Percentiles rank a stretch among this genome's conserved stretches.
Conservation (phyloP, 1,284 basidiomycete species). For the Tilletia walkeri region DNA sequence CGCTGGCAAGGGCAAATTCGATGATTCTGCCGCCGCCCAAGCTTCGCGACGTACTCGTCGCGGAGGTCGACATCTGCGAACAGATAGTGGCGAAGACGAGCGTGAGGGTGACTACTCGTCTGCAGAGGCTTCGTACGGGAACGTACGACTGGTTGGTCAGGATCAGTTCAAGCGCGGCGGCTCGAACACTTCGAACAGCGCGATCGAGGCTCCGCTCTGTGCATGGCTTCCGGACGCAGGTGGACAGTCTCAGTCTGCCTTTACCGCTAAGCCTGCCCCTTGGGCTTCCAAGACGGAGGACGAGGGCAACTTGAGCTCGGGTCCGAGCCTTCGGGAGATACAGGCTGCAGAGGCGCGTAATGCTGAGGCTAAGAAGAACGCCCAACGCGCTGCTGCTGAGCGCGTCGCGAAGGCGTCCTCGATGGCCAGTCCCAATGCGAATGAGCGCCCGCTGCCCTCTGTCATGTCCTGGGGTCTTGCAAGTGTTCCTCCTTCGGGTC, state of each 20-base stretch:
- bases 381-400: slow-evolving; percentile 55
- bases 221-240: slow-evolving; percentile 34
- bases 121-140: neutral
- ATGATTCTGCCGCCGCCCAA: neutral
- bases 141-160: neutral
- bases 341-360: slow-evolving; percentile 88
- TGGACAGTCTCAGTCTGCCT: slow-evolving; percentile 24
- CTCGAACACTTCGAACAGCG: slow-evolving; percentile 1
- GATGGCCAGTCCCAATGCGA: slow-evolving; percentile 41
- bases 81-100: neutral
- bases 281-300: slow-evolving; percentile 47
- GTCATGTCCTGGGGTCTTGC: slow-evolving; percentile 60
- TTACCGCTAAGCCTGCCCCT: slow-evolving; percentile 43
- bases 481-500: slow-evolving; percentile 59
- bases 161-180: slow-evolving; percentile 16
- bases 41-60: slow-evolving; percentile 10
- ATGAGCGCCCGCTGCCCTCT: slow-evolving; percentile 30
- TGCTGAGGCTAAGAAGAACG: slow-evolving; percentile 66
- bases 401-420: slow-evolving; percentile 54
- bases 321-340: slow-evolving; percentile 78
- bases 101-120: neutral
- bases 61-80: slow-evolving; percentile 3
- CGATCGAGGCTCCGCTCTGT: slow-evolving; percentile 25
- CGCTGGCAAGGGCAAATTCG: neutral
- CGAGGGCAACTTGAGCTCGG: slow-evolving; percentile 19